Conservation (phyloP, 1,284 basidiomycete genomes). For the Phellopilus nigrolimitatus region DNA sequence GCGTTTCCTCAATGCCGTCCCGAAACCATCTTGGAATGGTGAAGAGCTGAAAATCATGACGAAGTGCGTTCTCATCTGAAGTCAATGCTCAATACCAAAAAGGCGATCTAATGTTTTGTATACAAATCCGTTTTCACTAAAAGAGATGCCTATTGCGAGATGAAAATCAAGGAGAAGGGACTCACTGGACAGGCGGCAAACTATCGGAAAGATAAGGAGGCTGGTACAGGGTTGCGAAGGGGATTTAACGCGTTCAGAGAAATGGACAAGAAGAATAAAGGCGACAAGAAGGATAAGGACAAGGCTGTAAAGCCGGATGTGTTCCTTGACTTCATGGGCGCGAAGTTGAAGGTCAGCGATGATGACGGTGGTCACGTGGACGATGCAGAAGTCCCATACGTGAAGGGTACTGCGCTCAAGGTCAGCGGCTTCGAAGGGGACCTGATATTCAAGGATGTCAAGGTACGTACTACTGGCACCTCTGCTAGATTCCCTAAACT, state of each 20-base stretch:
- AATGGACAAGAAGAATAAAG: conserved; percentile 37
- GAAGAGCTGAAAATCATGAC: conserved; percentile 81
- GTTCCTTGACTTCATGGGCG: conserved; percentile 67
- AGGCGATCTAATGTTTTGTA: too few species aligned
- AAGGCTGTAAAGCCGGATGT: conserved; percentile 50
- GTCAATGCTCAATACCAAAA: too few species aligned
- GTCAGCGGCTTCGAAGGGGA: conserved; percentile 68
- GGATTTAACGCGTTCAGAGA: conserved; percentile 88
- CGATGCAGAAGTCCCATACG: conserved; percentile 64
- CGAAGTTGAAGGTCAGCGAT: conserved; percentile 57
- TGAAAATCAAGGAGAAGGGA: conserved; percentile 98
- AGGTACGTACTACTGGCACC: conserved; percentile 38
- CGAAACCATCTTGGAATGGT: conserved; percentile 75
- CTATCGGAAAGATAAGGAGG: conserved; percentile 38
- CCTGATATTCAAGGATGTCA: conserved; percentile 65
- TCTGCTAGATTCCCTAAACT: conserved; percentile 23
- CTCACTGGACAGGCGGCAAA: conserved; percentile 62
- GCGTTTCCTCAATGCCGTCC: conserved; percentile 75
- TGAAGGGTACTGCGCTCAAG: conserved; percentile 69
- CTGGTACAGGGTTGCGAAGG: conserved; percentile 44
- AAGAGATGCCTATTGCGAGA: conserved; percentile 87
- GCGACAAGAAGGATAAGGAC: conserved; percentile 33
- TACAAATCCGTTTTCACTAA: neutral
- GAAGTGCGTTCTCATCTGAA: conserved; percentile 54
- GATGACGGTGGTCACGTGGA: conserved; percentile 67